A percentile compares a stretch with the other conserved stretches of the same genome.
Evolutionary conservation across 2,329 filamentous ascomycete genomes (phyloP).

Genomic region (Alternaria solani): DNA sequence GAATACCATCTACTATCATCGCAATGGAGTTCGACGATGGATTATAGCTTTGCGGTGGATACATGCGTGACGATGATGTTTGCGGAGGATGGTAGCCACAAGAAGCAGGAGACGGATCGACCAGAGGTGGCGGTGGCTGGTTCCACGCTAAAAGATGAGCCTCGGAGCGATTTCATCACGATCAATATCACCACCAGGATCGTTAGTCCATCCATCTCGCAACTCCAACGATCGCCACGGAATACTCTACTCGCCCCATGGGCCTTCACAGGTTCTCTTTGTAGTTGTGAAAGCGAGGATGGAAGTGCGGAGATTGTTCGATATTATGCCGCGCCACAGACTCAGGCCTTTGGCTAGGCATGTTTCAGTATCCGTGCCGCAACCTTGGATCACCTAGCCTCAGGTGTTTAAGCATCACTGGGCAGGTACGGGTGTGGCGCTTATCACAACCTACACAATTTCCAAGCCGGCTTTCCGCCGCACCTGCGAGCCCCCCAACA

Average conservation of each 20-base stretch:
- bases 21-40: neutral
- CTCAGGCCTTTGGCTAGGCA: neutral
- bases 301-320: neutral
- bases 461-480: neutral
- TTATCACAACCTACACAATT: neutral
- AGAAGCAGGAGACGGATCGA: constrained; percentile 3
- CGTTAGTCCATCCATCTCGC: neutral
- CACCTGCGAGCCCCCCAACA: neutral
- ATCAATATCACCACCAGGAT: neutral
- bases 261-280: neutral
- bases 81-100: neutral
- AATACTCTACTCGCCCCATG: neutral
- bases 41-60: neutral
- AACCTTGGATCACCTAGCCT: neutral
- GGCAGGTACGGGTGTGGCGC: constrained; percentile 1
- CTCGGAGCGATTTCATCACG: neutral
- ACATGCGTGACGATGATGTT: neutral
- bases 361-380: neutral
- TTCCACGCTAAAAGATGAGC: neutral
- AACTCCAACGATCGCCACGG: neutral
- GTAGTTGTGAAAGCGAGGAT: neutral
- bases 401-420: neutral
- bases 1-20: neutral
- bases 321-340: neutral
- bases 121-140: neutral